Base-by-base conservation (phyloP, 495 filamentous ascomycete species). In the Tuber brumale region DNA sequence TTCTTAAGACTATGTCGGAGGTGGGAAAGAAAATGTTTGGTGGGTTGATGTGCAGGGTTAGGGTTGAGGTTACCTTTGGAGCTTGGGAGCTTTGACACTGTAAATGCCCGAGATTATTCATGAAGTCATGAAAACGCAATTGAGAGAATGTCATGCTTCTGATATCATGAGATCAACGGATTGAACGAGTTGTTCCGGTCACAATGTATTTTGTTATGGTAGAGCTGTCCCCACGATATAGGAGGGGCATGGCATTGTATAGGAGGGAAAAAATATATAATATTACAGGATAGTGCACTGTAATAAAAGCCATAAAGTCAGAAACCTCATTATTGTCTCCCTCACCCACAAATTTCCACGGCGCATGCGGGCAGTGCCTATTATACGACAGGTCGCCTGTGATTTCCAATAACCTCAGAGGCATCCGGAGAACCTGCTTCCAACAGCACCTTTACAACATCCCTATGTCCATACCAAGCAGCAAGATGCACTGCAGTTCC, bases 401-500 rank as follows among this genome's bases (percentile, higher is more conserved):
- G 57, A 16, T 35, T 66, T 18, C 57, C 57, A 35, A 66, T 19
- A 66, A 66, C 14, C 27, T 18, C 57, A 66, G 31, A 31, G 57
- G 57, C 19, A 66, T 66, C 57, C 1, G 57, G 57, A 16, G 57
- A 66, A 19, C 57, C 57, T 66, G 57, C 57, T 6, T 66, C 57
- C 57, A 66, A 66, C 57, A 66, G 35, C 57, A 66, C 57, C 57
- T 66, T 66, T 27, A 66, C 57, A 66, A 66, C 27, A 31, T 66
- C 57, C 57, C 57, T 66, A 35, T 66, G 57, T 35, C 57, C 57
- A 14, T 66, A 66, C 57, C 57, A 66, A 66, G 57, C 57, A 66
- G 57, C 57, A 35, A 66, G 57, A 18, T 66, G 57, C 12, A 66
- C 57, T 8, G 57, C 57, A 8, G 57, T 66, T 3, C 57, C 57